These are phyloP conservation scores for Sclerotinia sclerotiorum DNA, from an alignment of 2,329 filamentous ascomycete species.

Conservation along the genomic window DNA sequence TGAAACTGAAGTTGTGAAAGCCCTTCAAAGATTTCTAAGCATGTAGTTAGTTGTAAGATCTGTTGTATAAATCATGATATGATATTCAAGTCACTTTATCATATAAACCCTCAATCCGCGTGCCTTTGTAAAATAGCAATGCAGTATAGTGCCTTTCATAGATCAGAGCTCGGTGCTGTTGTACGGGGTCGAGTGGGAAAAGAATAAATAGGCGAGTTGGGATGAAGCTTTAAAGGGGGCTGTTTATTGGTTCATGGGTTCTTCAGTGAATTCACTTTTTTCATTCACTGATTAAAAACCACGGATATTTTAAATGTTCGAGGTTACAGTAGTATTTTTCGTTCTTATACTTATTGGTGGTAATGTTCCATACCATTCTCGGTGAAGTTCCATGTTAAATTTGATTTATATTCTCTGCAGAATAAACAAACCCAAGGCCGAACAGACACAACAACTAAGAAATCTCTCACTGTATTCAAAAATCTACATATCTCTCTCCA, in stretches of 20 bases:
- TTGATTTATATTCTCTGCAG: not conserved
- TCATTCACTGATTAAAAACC: not conserved
- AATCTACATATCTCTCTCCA: not conserved
- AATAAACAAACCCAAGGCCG: not conserved
- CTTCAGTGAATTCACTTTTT: not conserved
- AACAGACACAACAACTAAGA: not conserved
- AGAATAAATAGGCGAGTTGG: not conserved
- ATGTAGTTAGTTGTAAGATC: too few relatives aligned
- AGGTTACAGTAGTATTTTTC: not conserved
- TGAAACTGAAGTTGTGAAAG: too few relatives aligned
- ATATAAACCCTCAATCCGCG: too few relatives aligned
- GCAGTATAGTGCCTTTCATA: not conserved
- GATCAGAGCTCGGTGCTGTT: not conserved
- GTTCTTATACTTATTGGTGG: not conserved
- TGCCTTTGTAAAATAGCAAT: not conserved
- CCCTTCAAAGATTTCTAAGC: too few relatives aligned
- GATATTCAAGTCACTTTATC: too few relatives aligned
- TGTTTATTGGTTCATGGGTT: not conserved
- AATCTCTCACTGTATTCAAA: not conserved
- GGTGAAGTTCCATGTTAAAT: not conserved
- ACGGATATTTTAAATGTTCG: not conserved
- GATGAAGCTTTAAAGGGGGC: not conserved
- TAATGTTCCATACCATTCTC: not conserved
- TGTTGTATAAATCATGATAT: too few relatives aligned
- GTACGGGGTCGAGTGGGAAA: not conserved